These are phyloP conservation scores for Backusella psychrophila DNA, from an alignment of 192 early-diverging fungal genomes.

Conservation along the genomic window DNA sequence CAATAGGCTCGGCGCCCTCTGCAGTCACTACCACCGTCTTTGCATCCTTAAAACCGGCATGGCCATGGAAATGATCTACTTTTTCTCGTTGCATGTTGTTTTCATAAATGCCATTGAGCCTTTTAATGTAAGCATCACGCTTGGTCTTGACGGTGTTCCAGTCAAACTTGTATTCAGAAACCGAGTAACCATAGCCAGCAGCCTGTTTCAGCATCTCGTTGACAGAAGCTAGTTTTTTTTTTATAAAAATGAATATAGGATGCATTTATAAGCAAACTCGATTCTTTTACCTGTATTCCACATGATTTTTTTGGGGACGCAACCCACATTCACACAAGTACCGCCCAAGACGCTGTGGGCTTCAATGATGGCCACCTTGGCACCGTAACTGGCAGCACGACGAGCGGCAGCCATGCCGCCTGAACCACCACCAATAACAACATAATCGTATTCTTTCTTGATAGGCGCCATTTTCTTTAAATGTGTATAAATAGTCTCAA, in stretches of 20 bases:
- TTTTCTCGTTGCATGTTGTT: constrained; percentile 82
- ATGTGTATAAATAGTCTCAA: background rate
- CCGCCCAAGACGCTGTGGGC: constrained; percentile 65
- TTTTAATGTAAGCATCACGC: constrained; percentile 93
- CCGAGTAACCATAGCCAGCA: constrained; percentile 79
- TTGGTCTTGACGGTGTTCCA: constrained; percentile 83
- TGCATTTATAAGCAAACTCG: background rate
- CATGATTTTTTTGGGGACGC: constrained; percentile 91
- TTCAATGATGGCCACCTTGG: constrained; percentile 90
- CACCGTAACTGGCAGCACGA: constrained; percentile 84
- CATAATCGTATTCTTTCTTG: constrained; percentile 67
- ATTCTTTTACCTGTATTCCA: constrained; percentile 79
- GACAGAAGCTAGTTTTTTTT: constrained; percentile 66
- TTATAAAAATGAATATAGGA: background rate
- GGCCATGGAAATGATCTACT: constrained; percentile 82
- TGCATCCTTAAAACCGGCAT: constrained; percentile 76
- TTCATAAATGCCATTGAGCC: constrained; percentile 96
- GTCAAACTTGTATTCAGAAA: constrained; percentile 57
- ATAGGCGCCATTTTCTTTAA: constrained; percentile 16
- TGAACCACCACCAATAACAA: constrained; percentile 90
- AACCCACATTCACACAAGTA: constrained; percentile 94
- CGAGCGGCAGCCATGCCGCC: constrained; percentile 90
- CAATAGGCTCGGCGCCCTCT: constrained; percentile 13
- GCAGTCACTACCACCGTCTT: constrained; percentile 60
- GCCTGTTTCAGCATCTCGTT: constrained; percentile 86